Base-by-base conservation (phyloP, 441 rosid genomes). In the Corymbia calophylla region DNA sequence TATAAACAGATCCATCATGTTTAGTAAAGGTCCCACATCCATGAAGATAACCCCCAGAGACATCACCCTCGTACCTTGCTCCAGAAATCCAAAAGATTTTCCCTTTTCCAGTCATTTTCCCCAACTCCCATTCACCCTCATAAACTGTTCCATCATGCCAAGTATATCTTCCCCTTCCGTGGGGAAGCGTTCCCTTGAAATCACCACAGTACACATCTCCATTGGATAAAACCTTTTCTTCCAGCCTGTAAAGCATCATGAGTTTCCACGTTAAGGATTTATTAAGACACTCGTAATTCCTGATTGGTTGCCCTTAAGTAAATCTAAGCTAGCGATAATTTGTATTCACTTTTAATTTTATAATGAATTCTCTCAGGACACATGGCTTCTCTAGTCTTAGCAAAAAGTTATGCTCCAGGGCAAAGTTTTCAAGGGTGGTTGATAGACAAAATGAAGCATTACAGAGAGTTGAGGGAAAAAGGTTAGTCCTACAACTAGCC, bases 81-180 rank as follows among this genome's bases (percentile, higher is more conserved):
- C 99, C 98, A 6, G 96, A 95, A 7, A 94, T 88, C 99, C 99
- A 97, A 49, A 88, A 23, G 82, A 96, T 92, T 68, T 91, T 90
- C 66, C 99, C 99, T 93, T 94, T 95, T 84, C 99, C 99, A 0
- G 96, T 93, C 93, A 98, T 96, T 88, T 95, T 95, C 49, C 99
- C 98, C 68, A 93, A 96, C 93, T 96, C 98, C 99, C 99, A 98
- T 60, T 96, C 97, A 77, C 99, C 99, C 39, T 97, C 97, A 51
- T 96, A 98, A 35, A 94, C 88, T 11, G 96, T 94, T 90, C 96
- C 96, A 92, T 95, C 95, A 1, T 66, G 89, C 99, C 99, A 98
- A 19, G 84, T 91, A 88, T 98, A 98, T 92, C 92, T 95, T 51
- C 99, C 99, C 88, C 93, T 96, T 31, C 98, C 99, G 66, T 94